Evolutionary conservation across 2,329 filamentous ascomycete species (phyloP), one percentile per base, ranked within the genome.

Genomic region (Pyricularia pennisetigena): DNA sequence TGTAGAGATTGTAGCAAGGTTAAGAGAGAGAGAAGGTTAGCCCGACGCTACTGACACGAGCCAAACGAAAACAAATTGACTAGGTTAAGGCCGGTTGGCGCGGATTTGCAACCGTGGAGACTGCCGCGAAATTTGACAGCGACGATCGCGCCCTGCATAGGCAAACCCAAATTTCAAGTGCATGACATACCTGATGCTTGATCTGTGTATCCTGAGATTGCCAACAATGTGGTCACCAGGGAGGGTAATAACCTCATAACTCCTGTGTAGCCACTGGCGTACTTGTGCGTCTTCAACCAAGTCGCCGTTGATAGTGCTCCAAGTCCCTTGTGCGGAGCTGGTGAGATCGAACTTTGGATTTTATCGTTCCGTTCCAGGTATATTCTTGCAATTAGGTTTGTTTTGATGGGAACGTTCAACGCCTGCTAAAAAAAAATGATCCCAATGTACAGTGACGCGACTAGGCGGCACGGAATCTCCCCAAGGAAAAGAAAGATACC

Each of bases 1-100:
- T 88, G 76, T 70, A 30, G 23, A 28, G 10, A 26, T 49, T 49
- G 41, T 16, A 35, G 54, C 9, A 28, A 30, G 6, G 24, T 23
- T 26, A 24, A n/a, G n/a, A n/a, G n/a, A n/a, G 24, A 12, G 7
- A n/a, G 6, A 59, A 26, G 23, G 5, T 41, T 41, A 26, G 23
- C 12, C 6, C 20, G 28, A 32, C 28, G 26, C 62, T 64, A 35
- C 28, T 32, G 30, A 16, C 29, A n/a, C 20, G 32, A 32, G 14
- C 30, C 62, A 24, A 28, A 35, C 32, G 26, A 5, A 32, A 28
- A n/a, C 28, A 28, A 4, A 14, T 16, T n/a, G 41, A 12, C 26
- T 29, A 12, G 12, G 32, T 12, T 35, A 35, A 5, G 28, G 28
- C n/a, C 16, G 23, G 28, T 35, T 24, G 20, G 61, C 6, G 26